Evolutionary conservation across 2,329 filamentous ascomycete species (phyloP).

Genomic region (Pezicula carpinea): DNA sequence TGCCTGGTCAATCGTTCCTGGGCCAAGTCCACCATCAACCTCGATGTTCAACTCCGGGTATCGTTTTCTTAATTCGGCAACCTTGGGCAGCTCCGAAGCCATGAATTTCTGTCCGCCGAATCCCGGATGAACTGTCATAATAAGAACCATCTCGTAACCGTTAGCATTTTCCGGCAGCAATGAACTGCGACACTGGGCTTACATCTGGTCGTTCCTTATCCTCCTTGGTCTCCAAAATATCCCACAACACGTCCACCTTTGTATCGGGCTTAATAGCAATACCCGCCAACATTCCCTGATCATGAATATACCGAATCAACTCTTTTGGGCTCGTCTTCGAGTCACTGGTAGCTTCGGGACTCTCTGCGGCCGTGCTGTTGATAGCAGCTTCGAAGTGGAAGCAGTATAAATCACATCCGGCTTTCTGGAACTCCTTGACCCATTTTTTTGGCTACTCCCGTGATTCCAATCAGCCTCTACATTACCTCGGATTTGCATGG

Average conservation of each 20-base stretch:
- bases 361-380: slow-evolving; percentile 74
- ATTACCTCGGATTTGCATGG: neutral
- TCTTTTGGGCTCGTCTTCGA: slow-evolving; percentile 76
- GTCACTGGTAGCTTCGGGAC: slow-evolving; percentile 64
- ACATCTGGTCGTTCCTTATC: slow-evolving; percentile 83
- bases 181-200: slow-evolving; percentile 35
- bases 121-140: slow-evolving; percentile 97
- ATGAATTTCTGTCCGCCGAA: slow-evolving; percentile 99
- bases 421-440: slow-evolving; percentile 91
- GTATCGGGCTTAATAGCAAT: slow-evolving; percentile 96
- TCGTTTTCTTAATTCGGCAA: slow-evolving; percentile 71
- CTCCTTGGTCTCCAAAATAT: slow-evolving; percentile 71
- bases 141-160: slow-evolving; percentile 76
- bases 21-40: slow-evolving; percentile 87
- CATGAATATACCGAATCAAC: slow-evolving; percentile 86
- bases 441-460: slow-evolving; percentile 83
- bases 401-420: slow-evolving; percentile 97
- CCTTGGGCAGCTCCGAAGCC: slow-evolving; percentile 92
- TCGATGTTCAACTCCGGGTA: slow-evolving; percentile 96
- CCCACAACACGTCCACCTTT: slow-evolving; percentile 84
- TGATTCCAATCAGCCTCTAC: slow-evolving; percentile 1
- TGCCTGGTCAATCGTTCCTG: slow-evolving; percentile 86
- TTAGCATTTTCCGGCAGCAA: slow-evolving; percentile 7
- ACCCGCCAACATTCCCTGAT: slow-evolving; percentile 80
- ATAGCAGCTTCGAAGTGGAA: slow-evolving; percentile 98